These are phyloP conservation scores for Calonectria naviculata DNA, from an alignment of 2,329 filamentous ascomycete genomes.

Conservation along the genomic window DNA sequence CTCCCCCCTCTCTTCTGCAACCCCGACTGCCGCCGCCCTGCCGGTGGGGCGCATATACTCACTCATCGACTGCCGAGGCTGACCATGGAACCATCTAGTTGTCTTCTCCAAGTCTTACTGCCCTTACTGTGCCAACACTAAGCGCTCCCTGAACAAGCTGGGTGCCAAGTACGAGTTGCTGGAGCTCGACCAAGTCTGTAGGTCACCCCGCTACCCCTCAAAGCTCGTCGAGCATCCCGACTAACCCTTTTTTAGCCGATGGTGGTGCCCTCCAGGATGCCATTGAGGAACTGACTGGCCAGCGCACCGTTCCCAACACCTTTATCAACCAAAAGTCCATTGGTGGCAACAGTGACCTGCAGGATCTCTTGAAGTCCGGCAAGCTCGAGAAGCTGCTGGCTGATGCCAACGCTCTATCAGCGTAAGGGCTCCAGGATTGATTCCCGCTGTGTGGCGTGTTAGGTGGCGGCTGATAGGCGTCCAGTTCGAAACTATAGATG, in stretches of 20 bases:
- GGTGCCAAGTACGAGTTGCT: slow-evolving; percentile 79
- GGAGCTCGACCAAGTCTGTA: slow-evolving; percentile 89
- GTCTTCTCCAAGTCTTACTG: slow-evolving; percentile 99
- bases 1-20: background rate
- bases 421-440: slow-evolving; percentile 45
- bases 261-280: slow-evolving; percentile 86
- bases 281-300: slow-evolving; percentile 81
- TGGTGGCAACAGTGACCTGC: slow-evolving; percentile 93
- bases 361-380: slow-evolving; percentile 62
- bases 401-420: slow-evolving; percentile 55
- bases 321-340: slow-evolving; percentile 94
- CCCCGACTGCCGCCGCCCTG: background rate
- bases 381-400: slow-evolving; percentile 55
- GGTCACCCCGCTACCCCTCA: slow-evolving; percentile 47
- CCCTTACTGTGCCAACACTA: slow-evolving; percentile 88
- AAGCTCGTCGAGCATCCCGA: background rate
- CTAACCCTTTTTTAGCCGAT: slow-evolving; percentile 70
- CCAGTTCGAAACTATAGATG: slow-evolving; percentile 39
- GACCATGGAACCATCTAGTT: slow-evolving; percentile 59
- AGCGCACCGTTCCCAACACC: slow-evolving; percentile 95
- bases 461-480: slow-evolving; percentile 24
- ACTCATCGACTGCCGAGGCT: slow-evolving; percentile 1
- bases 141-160: slow-evolving; percentile 76
- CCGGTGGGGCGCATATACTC: slow-evolving; percentile 16
- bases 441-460: slow-evolving; percentile 12